Evolutionary conservation across 805 yeast species (phyloP), one percentile per base, ranked within the genome.

Genomic region (Monosporozyma unispora): DNA sequence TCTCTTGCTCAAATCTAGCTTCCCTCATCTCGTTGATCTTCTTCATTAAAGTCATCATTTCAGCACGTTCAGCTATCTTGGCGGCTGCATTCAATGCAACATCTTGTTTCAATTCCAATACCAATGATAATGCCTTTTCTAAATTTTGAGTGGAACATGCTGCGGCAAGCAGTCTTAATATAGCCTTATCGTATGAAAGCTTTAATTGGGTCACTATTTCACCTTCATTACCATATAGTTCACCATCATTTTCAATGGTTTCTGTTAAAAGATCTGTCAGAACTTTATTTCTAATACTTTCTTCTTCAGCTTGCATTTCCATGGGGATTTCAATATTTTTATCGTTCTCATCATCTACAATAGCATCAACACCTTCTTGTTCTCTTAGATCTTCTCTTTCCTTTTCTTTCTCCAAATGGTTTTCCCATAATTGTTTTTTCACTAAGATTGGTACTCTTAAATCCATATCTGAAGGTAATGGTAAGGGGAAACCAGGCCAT

Each of bases 401-500:
- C 19, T 60, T 62, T 29, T 46, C 21, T 11, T 61, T 68, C 3
- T 62, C 60, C 25, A 61, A 64, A 4, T 53, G 61, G 48, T 51
- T 58, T 47, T 59, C 63, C 19, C 58, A 51, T 38, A 66, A 54
- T 46, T 66, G 66, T 28, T 58, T 60, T 50, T 62, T 62, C 50
- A 70, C 54, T 8, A 59, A 50, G 3, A 85, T 71, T 1, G 97
- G 96, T 22, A 89, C 64, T 50, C 73, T 72, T 42, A 89, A 69
- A 12, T 81, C 84, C 54, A 91, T 64, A 58, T 87, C 96, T 10
- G 88, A 76, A 0, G 96, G 91, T 50, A 89, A 72, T 0, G 96
- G 85, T 46, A 93, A 68, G 12, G 98, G 98, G 60, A 87, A 81
- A 3, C 80, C 78, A 0, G 97, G 97, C 66, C 83, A 83, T 29